Evolutionary conservation across 768 basidiomycete genomes (phyloP).

Genomic region (Leccinum incarnatum): DNA sequence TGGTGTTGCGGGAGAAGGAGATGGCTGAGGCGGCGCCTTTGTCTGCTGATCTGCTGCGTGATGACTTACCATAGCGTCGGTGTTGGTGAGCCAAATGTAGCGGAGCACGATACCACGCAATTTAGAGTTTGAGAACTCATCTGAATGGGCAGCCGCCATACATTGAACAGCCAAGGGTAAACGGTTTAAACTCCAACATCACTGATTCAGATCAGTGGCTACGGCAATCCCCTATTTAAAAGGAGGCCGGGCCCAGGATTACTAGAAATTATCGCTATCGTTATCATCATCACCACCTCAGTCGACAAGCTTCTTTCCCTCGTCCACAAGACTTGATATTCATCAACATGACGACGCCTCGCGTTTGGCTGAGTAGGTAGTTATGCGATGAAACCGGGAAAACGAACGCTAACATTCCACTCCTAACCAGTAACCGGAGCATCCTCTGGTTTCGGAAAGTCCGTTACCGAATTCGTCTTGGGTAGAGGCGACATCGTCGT

Average conservation of each 20-base stretch:
- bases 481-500: constrained; percentile 36
- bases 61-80: too few species aligned
- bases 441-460: constrained; percentile 39
- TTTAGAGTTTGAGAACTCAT: not conserved
- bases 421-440: constrained; percentile 36
- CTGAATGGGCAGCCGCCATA: too few species aligned
- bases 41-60: too few species aligned
- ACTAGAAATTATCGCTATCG: not conserved
- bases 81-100: too few species aligned
- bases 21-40: too few species aligned
- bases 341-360: constrained; percentile 1
- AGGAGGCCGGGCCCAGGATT: not conserved
- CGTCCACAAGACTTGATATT: not conserved
- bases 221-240: too few species aligned
- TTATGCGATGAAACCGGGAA: not conserved
- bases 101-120: not conserved
- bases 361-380: constrained; percentile 11
- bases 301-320: too few species aligned
- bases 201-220: too few species aligned
- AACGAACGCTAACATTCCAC: not conserved
- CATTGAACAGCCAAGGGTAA: too few species aligned
- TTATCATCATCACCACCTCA: not conserved
- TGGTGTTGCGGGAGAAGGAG: too few species aligned
- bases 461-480: constrained; percentile 32
- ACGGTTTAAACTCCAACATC: too few species aligned